Evolutionary conservation across 1,139 yeast species (phyloP), one percentile per base, ranked within the genome.

Genomic region (Yamadazyma songkhlaensis): DNA sequence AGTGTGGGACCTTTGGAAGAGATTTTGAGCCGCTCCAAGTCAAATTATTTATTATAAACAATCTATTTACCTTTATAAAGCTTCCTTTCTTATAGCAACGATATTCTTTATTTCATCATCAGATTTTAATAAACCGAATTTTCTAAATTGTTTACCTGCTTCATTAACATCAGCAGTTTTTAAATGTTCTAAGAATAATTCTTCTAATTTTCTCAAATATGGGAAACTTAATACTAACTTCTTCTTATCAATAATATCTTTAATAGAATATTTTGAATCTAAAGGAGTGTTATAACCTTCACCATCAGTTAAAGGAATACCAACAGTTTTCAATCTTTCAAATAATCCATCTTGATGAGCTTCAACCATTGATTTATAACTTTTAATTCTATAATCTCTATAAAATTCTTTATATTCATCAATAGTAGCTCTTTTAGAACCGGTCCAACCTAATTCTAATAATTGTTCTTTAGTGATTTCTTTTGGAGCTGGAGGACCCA

Each of bases 371-470:
- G 95, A 92, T 39, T 96, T 97, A 47, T 68, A 75, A 50, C 78
- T 73, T 50, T 80, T 75, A 55, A 86, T 77, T 56, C 75, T 74
- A 53, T 62, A 64, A 38, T 80, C 79, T 55, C 92, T 79, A 71
- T 80, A 84, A 51, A 67, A 74, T 43, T 82, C 86, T 51, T 77
- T 77, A 72, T 84, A 92, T 47, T 81, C 90, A 31, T 79, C 83
- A 22, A 79, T 67, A 15, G 83, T 73, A 12, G 84, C 84, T 52
- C 81, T 81, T 60, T 81, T 84, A 17, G 94, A 75, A 37, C 96
- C 95, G 15, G 96, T 88, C 97, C 97, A 92, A 32, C 97, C 97
- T 50, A 89, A 67, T 9, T 63, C 62, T 33, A 81, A 54, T 50
- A 92, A 74, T 47, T 74, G 72, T 15, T 85, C 88, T 49, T 59